phyloP scores from a whole-genome alignment of 2,329 filamentous ascomycete species.

The Calycina marina region DNA sequence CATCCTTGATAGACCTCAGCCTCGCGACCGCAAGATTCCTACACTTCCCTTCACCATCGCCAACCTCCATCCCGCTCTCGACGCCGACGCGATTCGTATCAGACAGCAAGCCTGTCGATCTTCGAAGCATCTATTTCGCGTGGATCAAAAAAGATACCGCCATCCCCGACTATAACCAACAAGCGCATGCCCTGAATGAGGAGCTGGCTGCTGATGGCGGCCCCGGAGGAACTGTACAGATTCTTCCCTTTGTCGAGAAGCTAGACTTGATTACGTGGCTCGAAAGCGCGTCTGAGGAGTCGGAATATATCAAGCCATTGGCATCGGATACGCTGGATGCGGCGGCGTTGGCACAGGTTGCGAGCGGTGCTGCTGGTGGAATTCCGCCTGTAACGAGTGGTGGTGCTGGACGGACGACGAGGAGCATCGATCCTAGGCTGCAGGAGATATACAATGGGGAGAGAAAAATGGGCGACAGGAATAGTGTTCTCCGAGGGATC shows the following conservation, averaged over 20 bases:
- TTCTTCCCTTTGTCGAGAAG: slow-evolving; percentile 80
- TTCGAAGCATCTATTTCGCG: slow-evolving; percentile 91
- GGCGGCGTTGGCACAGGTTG: slow-evolving; percentile 32
- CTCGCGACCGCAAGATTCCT: slow-evolving; percentile 69
- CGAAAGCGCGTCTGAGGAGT: slow-evolving; percentile 76
- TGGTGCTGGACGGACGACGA: slow-evolving; percentile 40
- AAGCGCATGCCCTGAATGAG: slow-evolving; percentile 66
- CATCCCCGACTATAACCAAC: slow-evolving; percentile 82
- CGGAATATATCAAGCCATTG: slow-evolving; percentile 80
- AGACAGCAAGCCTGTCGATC: slow-evolving; percentile 57
- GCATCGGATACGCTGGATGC: slow-evolving; percentile 42
- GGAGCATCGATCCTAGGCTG: slow-evolving; percentile 64
- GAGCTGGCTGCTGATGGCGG: slow-evolving; percentile 43
- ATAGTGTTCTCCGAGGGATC: slow-evolving; percentile 71
- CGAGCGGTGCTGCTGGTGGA: slow-evolving; percentile 28
- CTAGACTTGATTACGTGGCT: slow-evolving; percentile 89
- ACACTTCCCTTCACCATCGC: slow-evolving; percentile 49
- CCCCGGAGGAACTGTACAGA: slow-evolving; percentile 58
- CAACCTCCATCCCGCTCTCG: slow-evolving; percentile 52
- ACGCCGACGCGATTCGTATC: slow-evolving; percentile 76
- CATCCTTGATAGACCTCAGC: slow-evolving; percentile 39
- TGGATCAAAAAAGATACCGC: slow-evolving; percentile 87
- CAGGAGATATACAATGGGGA: slow-evolving; percentile 85
- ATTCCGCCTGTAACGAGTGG: slow-evolving; percentile 25
- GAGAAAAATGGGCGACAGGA: slow-evolving; percentile 82